Base-by-base conservation (phyloP, 2,329 filamentous ascomycete species). In the Cladosporium sp. region DNA sequence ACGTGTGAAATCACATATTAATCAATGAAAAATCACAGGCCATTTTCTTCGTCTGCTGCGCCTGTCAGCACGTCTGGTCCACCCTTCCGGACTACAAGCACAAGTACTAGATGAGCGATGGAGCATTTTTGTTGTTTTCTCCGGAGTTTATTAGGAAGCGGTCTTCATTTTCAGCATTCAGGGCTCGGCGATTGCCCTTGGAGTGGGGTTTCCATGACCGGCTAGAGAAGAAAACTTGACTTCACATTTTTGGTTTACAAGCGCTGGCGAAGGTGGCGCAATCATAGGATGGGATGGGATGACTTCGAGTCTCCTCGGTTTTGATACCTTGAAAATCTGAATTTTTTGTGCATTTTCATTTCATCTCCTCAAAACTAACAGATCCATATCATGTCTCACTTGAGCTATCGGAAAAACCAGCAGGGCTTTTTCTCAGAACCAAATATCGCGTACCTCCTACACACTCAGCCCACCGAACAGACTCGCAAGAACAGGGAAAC, bases 41-140 rank as follows among this genome's bases (percentile, higher is more conserved):
- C 63, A 69, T 77, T 36, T 77, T 76, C 63, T 77, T 71, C 57
- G 93, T 98, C 50, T 98, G 93, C 78, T 93, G 88, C 75, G 82
- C 84, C 53, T 98, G 93, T 72, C 89, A 90, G 71, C 83, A 92
- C 67, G 93, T 95, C 63, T 95, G 90, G 68, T 65, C 62, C 43
- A 66, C 63, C 32, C 57, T 65, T 27, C 57, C 64, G 38, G 50
- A 55, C 16, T 48, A 48, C 45, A 48, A 48, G 18, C 45, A 48
- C 45, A 48, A 32, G 13, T 39, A 40, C 36, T 48, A 33, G 19
- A 16, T n/a, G 7, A 38, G n/a, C n/a, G n/a, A n/a, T n/a, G n/a
- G n/a, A n/a, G n/a, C n/a, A n/a, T n/a, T n/a, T n/a, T n/a, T n/a
- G n/a, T n/a, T n/a, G n/a, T n/a, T 22, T 15, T 22, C 16, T 20